Evolutionary conservation across 2,329 filamentous ascomycete genomes (phyloP), one percentile per base, ranked within the genome.

Genomic region (Colletotrichum sojae): DNA sequence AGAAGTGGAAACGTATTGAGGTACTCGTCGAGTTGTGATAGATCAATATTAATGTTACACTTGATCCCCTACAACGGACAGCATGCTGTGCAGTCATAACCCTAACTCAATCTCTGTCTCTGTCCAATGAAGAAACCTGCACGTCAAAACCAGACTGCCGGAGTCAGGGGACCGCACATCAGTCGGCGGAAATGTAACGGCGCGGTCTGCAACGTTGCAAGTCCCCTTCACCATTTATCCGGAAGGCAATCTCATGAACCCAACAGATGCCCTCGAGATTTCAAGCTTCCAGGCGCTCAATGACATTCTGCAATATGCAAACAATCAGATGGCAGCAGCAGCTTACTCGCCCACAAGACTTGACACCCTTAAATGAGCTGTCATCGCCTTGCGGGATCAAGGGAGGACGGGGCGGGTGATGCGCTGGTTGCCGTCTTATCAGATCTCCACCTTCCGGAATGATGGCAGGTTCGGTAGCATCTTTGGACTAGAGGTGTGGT

Each of bases 241-340:
- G 20, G 12, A 20, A 5, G 40, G 9, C 5, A 64, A 31, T 46
- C 65, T 58, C 39, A 64, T 64, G 60, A 52, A 64, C 65, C 27
- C 6, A 4, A 12, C 27, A 18, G 20, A 52, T 57, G 53, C 27
- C 18, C 20, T 46, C 15, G 5, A 20, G n/a, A 10, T n/a, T 40
- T 18, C 25, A 25, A 12, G 13, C 10, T 36, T 4, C 1, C 27
- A 46, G 31, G 20, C 60, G 36, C 59, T 10, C 3, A 13, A 64
- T 58, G 40, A 53, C 18, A 68, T 46, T 51, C 27, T 54, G 40
- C 18, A 58, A 68, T 64, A 68, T 64, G 65, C 65, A 64, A 20
- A 53, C 12, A 46, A 68, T 68, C 65, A 68, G 53, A 68, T 64
- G 65, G 65, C 65, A 40, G 53, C 53, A 25, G 46, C 46, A 36